Base-by-base conservation (phyloP, 257 asterid genomes). In the Penstemon davidsonii region DNA sequence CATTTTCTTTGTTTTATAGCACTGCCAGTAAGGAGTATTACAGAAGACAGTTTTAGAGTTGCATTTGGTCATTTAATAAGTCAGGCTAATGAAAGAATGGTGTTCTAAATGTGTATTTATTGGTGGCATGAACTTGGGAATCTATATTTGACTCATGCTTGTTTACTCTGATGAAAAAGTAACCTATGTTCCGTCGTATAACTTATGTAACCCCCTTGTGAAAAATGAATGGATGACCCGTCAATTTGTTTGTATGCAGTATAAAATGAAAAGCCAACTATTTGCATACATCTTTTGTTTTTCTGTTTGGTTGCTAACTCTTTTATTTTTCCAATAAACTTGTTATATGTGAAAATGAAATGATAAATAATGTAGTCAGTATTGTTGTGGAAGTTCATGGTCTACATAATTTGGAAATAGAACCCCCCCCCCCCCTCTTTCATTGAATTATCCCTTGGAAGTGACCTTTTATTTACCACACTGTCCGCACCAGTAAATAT, bases 401-500 rank as follows among this genome's bases (percentile, higher is more conserved):
- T 51, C 69, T 47, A 50, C 47, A n/a, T 60, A 7, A 7, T 43
- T 6, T 11, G 15, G 68, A 50, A 64, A 36, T 12, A 7, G 0
- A 8, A 39, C 7, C n/a, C 9, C 18, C 12, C 39, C 52, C 37
- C 5, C 64, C 60, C 10, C 42, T 19, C 4, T 45, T 37, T 66
- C 8, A 36, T 55, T 9, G 3, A 68, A 42, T 41, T 39, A 1
- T 38, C 6, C 6, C 10, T 53, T 36, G 44, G 39, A 52, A 8
- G 49, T 4, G 39, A 41, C n/a, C 60, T 57, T 51, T 55, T 42
- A 40, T 60, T 64, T 45, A 42, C 25, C 44, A 40, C 60, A 40
- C 36, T 64, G 39, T 42, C 25, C 44, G 33, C 60, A 40, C 36
- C 46, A 4, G 50, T 33, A 25, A 55, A 45, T 58, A 41, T 58